Conservation (phyloP, 371 early-diverging fungal species). For the Mucor indicus region DNA sequence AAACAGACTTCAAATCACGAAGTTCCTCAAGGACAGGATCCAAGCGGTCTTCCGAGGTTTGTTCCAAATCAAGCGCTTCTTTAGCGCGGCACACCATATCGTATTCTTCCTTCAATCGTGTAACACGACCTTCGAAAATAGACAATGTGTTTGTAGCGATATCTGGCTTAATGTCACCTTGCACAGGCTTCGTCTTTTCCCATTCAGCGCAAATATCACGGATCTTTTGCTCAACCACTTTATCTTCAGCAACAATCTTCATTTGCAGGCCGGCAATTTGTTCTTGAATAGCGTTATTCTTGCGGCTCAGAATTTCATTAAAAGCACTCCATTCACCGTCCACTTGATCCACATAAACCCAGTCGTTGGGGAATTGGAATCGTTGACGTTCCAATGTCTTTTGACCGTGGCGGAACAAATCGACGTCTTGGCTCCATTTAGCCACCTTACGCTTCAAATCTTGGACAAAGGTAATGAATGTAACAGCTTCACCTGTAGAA, state of each 20-base stretch:
- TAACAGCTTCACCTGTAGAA: conserved; percentile 89
- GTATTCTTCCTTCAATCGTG: conserved; percentile 82
- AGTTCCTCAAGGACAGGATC: conserved; percentile 92
- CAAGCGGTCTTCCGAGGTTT: conserved; percentile 67
- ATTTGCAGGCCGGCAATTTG: conserved; percentile 89
- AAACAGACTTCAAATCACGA: conserved; percentile 90
- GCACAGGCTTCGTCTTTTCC: conserved; percentile 92
- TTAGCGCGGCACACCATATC: conserved; percentile 91
- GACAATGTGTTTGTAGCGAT: conserved; percentile 80
- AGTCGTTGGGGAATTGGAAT: conserved; percentile 91
- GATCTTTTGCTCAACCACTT: conserved; percentile 82
- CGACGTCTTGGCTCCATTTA: conserved; percentile 83
- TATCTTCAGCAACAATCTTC: conserved; percentile 91
- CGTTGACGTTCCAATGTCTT: conserved; percentile 92
- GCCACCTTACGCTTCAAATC: conserved; percentile 86
- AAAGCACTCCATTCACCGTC: conserved; percentile 98
- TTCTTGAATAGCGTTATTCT: conserved; percentile 91
- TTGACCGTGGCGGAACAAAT: conserved; percentile 88
- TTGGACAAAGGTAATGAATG: conserved; percentile 95
- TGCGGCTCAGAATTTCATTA: conserved; percentile 88
- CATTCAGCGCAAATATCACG: conserved; percentile 86
- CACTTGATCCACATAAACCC: conserved; percentile 94
- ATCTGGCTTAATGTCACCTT: conserved; percentile 90
- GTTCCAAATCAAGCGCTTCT: conserved; percentile 87
- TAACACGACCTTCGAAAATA: conserved; percentile 86